Conservation (phyloP, 768 basidiomycete genomes). For the Epithele typhae region DNA sequence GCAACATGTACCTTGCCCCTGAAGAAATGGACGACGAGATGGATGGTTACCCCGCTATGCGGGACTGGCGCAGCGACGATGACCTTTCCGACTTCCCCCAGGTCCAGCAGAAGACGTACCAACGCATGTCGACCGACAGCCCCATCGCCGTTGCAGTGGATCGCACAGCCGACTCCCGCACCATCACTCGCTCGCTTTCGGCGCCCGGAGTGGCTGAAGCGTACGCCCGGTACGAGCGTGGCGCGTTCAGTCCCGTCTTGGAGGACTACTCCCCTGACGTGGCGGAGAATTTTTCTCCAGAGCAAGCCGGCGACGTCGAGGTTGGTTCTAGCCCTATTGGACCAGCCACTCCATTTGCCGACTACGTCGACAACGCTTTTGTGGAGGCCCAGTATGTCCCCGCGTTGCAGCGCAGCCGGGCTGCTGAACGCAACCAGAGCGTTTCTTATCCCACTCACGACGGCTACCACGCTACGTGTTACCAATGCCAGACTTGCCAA, state of each 20-base stretch:
- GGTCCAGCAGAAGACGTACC: constrained; percentile 20
- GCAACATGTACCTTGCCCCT: constrained; percentile 18
- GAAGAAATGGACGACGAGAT: constrained; percentile 43
- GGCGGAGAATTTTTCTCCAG: constrained; percentile 57
- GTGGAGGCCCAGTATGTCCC: constrained; percentile 29
- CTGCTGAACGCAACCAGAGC: constrained; percentile 6
- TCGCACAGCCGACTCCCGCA: constrained; percentile 4
- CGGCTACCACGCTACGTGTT: constrained; percentile 24
- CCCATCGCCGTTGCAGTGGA: too few species aligned
- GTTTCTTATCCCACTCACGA: constrained; percentile 17
- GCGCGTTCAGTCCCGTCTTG: constrained; percentile 57
- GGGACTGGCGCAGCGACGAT: constrained; percentile 31
- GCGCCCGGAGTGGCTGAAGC: not conserved
- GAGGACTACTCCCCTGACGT: constrained; percentile 60
- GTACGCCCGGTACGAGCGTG: constrained; percentile 24
- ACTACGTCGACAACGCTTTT: constrained; percentile 71
- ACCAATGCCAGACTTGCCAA: constrained; percentile 21
- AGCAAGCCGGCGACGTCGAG: constrained; percentile 45
- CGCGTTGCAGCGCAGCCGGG: constrained; percentile 1
- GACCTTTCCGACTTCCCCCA: constrained; percentile 30
- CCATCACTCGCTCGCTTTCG: constrained; percentile 5
- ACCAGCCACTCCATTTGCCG: constrained; percentile 72
- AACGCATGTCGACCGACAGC: constrained; percentile 2
- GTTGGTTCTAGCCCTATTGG: constrained; percentile 64
- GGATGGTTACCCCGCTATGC: constrained; percentile 31